Evolutionary conservation across 495 filamentous ascomycete genomes (phyloP).

Genomic region (Haplographium delicatum): DNA sequence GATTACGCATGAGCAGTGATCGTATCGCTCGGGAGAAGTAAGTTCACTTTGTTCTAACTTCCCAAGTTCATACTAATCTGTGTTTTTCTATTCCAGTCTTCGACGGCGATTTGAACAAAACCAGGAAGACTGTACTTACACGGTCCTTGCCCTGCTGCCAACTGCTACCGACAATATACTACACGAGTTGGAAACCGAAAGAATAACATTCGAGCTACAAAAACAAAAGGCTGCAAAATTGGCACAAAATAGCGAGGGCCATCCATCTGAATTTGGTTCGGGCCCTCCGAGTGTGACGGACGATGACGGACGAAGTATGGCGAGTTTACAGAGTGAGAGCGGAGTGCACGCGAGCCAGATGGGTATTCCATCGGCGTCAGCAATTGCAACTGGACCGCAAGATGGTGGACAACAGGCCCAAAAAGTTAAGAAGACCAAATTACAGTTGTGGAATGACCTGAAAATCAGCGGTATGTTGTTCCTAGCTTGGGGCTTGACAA

Average conservation of each 20-base stretch:
- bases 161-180: slow-evolving; percentile 86
- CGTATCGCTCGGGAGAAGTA: slow-evolving; percentile 95
- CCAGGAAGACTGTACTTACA: slow-evolving; percentile 96
- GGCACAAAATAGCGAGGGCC: slow-evolving; percentile 50
- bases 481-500: too few species aligned
- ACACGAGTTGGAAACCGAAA: slow-evolving; percentile 81
- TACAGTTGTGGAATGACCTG: slow-evolving; percentile 94
- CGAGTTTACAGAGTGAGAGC: slow-evolving; percentile 70
- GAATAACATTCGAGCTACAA: slow-evolving; percentile 84
- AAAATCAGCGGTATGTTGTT: slow-evolving; percentile 97
- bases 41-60: slow-evolving; percentile 25
- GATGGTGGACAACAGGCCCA: slow-evolving; percentile 32
- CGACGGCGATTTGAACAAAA: slow-evolving; percentile 96
- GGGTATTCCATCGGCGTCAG: slow-evolving; percentile 42
- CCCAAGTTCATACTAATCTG: not conserved
- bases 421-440: slow-evolving; percentile 72
- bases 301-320: slow-evolving; percentile 73
- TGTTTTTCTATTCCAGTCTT: slow-evolving; percentile 48
- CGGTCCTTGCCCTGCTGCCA: slow-evolving; percentile 91
- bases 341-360: slow-evolving; percentile 77
- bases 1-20: slow-evolving; percentile 92
- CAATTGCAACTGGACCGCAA: slow-evolving; percentile 31
- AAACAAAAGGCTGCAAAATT: slow-evolving; percentile 81
- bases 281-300: slow-evolving; percentile 72
- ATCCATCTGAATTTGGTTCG: slow-evolving; percentile 59